Base-by-base conservation (phyloP, 2,329 filamentous ascomycete species). In the Nothophoma quercina region DNA sequence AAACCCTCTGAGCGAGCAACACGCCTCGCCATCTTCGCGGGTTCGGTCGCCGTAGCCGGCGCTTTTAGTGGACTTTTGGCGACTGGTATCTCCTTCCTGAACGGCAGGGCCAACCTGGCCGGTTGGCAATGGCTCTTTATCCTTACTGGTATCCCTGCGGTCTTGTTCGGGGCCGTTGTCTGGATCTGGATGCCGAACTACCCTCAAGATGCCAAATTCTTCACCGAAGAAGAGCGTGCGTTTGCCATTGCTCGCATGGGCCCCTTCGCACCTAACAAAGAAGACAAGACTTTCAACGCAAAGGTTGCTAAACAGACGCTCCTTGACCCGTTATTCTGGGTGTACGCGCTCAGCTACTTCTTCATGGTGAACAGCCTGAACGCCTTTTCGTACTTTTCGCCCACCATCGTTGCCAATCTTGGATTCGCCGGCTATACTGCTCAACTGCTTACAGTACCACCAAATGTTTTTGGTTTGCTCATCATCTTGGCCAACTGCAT, bases 121-220 rank as follows among this genome's bases (percentile, higher is more conserved):
- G 68, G 68, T 3, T 71, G 71, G 72, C 67, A 69, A 5, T 75
- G 71, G 73, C 75, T 76, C 23, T 77, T 77, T 62, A 54, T 89
- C 50, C 75, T 88, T 15, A 85, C 89, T 69, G 89, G 89, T 6
- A 75, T 88, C 2, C 77, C 85, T 0, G 91, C 89, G 0, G 79
- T 91, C 0, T 2, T 90, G 1, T 79, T 90, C 28, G 90, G 87
- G 1, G 51, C 88, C 8, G 69, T 79, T 0, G 89, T 85, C 0
- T 91, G 88, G 74, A 90, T 85, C 83, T 83, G 87, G 75, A 88
- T 93, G 2, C 84, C 90, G 58, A 88, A 95, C 69, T 62, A 92
- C 65, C 90, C 91, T 0, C 86, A 88, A 54, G 81, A 88, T 36
- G 90, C 89, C 15, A 84, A 72, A 6, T 95, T 93, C 69, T 79